These are phyloP conservation scores for Domatiomyces catenatus DNA, from an alignment of 2,329 filamentous ascomycete species.

Conservation along the genomic window DNA sequence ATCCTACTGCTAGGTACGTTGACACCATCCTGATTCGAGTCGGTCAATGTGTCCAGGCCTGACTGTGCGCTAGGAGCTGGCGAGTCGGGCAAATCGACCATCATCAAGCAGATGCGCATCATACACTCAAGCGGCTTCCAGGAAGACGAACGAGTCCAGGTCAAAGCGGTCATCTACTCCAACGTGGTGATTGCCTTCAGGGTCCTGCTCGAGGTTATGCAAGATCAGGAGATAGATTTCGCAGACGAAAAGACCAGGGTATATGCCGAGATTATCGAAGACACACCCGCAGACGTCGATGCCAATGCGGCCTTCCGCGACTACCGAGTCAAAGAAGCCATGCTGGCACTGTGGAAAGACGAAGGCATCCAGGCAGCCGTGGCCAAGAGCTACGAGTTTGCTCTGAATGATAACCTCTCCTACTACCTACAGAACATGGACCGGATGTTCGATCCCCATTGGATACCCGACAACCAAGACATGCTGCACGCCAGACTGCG, in stretches of 20 bases:
- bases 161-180: slow-evolving; percentile 87
- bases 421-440: slow-evolving; percentile 77
- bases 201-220: slow-evolving; percentile 80
- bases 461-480: slow-evolving; percentile 86
- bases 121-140: slow-evolving; percentile 90
- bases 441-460: slow-evolving; percentile 58
- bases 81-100: slow-evolving; percentile 90
- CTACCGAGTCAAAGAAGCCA: slow-evolving; percentile 48
- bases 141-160: slow-evolving; percentile 77
- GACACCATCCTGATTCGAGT: not conserved
- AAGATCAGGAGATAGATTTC: slow-evolving; percentile 65
- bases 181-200: slow-evolving; percentile 89
- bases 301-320: slow-evolving; percentile 64
- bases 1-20: slow-evolving; percentile 72
- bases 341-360: slow-evolving; percentile 74
- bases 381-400: slow-evolving; percentile 86
- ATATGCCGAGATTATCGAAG: slow-evolving; percentile 60
- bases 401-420: slow-evolving; percentile 83
- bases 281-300: slow-evolving; percentile 62
- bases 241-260: slow-evolving; percentile 66
- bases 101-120: slow-evolving; percentile 97
- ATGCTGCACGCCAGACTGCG: slow-evolving; percentile 76
- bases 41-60: slow-evolving; percentile 3
- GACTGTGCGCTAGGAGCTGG: slow-evolving; percentile 53
- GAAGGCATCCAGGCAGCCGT: slow-evolving; percentile 74